phyloP scores from a whole-genome alignment of 768 basidiomycete species.

The Boletus patriciae region DNA sequence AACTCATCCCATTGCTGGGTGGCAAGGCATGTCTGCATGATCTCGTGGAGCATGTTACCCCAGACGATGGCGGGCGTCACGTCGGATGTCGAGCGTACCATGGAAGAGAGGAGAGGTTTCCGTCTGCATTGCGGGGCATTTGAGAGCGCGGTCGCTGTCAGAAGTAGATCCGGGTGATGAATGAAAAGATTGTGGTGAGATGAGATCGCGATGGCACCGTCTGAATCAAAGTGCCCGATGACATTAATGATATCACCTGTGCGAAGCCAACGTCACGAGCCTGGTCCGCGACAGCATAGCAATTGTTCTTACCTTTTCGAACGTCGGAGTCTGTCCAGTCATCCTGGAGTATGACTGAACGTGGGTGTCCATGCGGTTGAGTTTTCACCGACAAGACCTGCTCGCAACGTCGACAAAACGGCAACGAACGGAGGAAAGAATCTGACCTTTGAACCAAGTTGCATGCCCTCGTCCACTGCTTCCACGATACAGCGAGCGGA shows the following conservation, averaged over 20 bases:
- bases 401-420: neutral
- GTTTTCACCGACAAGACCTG: conserved; percentile 55
- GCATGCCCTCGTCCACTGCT: conserved; percentile 39
- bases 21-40: conserved; percentile 78
- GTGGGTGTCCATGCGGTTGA: conserved; percentile 37
- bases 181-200: conserved; percentile 70
- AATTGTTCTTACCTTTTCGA: conserved; percentile 48
- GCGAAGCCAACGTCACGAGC: neutral
- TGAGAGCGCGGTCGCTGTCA: conserved; percentile 88
- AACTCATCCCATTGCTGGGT: conserved; percentile 60
- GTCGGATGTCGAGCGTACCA: conserved; percentile 59
- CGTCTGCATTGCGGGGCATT: conserved; percentile 81
- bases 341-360: conserved; percentile 63
- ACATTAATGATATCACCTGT: conserved; percentile 82
- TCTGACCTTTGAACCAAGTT: conserved; percentile 25
- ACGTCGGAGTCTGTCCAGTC: conserved; percentile 76
- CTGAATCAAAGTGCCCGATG: conserved; percentile 48
- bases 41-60: conserved; percentile 92
- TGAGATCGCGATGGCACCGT: conserved; percentile 56
- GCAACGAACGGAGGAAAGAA: neutral
- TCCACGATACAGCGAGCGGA: conserved; percentile 61
- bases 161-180: conserved; percentile 87
- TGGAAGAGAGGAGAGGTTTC: conserved; percentile 75
- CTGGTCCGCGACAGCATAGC: neutral
- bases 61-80: conserved; percentile 72